Base-by-base conservation (phyloP, 2,329 filamentous ascomycete genomes). In the Pseudocercospora crystallina region DNA sequence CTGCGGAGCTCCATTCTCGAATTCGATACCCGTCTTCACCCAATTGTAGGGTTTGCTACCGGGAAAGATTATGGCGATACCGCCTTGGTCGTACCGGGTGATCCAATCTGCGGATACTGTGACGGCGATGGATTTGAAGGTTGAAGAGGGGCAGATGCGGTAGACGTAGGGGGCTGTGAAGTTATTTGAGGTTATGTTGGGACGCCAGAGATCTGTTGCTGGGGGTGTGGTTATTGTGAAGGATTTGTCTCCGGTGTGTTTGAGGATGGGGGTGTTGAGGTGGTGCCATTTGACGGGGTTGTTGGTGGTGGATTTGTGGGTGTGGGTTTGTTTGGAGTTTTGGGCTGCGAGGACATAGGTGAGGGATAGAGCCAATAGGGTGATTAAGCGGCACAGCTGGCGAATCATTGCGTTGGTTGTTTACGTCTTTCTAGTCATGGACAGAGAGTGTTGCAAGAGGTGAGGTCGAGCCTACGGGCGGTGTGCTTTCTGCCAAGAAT, bases 141-240 rank as follows among this genome's bases (percentile, higher is more conserved):
- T 35, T 11, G 48, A 26, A 8, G 45, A 34, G 14, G 41, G 37
- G 52, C 51, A 54, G 13, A 52, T n/a, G 12, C 40, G 47, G 39
- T 57, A 55, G 33, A 55, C 39, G 42, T 55, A 57, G 3, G 54
- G 54, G 9, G 54, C 51, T 40, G 51, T 55, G 45, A 57, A 57
- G 48, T 51, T 52, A 36, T 55, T 37, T 29, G 51, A 34, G 17
- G 48, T 47, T 2, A 33, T 29, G 30, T 47, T 54, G 35, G 54
- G 52, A 8, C 47, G 49, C 54, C 54, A 57, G 45, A 57, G 44
- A 13, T 57, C 54, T 36, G 54, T 57, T 3, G 41, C 52, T 8
- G 54, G 54, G 9, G 54, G 52, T 0, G 54, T 43, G 10, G 54
- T 57, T 33, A 57, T 17, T 7, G 54, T 57, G 51, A 57, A 55